Percentiles rank a stretch among this genome's conserved stretches.
Conservation (phyloP, 140 eudicot genomes). For the Oenanthe javanica region DNA sequence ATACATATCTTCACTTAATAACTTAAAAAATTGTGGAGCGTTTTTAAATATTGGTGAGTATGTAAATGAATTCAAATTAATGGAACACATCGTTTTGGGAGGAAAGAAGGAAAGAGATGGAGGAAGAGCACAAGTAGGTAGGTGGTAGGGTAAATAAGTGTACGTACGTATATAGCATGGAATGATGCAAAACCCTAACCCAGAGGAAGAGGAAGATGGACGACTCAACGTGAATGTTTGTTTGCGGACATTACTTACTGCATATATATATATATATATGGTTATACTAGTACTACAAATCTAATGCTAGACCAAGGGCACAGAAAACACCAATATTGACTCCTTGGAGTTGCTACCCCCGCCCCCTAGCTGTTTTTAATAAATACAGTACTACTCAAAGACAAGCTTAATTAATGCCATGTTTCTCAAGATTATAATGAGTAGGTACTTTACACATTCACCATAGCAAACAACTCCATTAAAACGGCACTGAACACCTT, state of each 20-base stretch:
- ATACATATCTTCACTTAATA: too few relatives aligned
- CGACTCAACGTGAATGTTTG: slow-evolving; percentile 93
- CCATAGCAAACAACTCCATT: slow-evolving; percentile 9
- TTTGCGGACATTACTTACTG: slow-evolving; percentile 41
- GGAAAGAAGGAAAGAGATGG: neutral
- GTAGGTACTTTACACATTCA: neutral
- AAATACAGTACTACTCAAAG: neutral
- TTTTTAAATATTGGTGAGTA: too few relatives aligned
- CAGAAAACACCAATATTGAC: slow-evolving; percentile 11
- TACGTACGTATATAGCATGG: neutral
- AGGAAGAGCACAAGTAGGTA: neutral
- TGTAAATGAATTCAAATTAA: too few relatives aligned
- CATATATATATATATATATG: too few relatives aligned
- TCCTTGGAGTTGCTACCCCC: slow-evolving; percentile 4
- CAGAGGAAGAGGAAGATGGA: slow-evolving; percentile 43
- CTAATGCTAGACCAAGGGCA: neutral
- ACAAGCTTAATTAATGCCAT: neutral
- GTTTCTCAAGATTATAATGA: neutral
- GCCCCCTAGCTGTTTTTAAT: neutral
- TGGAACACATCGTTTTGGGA: too few relatives aligned
- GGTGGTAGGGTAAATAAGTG: slow-evolving; percentile 11
- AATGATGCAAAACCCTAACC: slow-evolving; percentile 34
- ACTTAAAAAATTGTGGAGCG: too few relatives aligned
- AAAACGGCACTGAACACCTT: slow-evolving; percentile 10
- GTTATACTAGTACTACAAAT: neutral